A percentile compares a stretch with the other conserved stretches of the same genome.
These are phyloP conservation scores for Apiospora malaysiana DNA, from an alignment of 2,329 filamentous ascomycete genomes.

Conservation along the genomic window DNA sequence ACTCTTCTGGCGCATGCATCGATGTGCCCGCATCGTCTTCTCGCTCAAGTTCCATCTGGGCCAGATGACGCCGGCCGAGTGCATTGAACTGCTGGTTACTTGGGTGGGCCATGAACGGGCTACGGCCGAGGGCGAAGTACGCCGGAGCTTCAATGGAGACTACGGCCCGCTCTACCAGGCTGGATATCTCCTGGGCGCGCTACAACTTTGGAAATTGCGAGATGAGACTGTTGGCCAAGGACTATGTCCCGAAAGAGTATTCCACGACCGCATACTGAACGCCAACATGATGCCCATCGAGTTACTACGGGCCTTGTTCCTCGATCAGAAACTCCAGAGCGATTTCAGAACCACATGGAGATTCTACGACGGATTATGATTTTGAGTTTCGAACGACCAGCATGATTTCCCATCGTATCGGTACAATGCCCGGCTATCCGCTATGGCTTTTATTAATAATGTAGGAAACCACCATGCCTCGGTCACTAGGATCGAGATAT, in stretches of 20 bases:
- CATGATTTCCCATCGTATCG: background rate
- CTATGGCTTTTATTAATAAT: conserved; percentile 44
- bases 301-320: conserved; percentile 55
- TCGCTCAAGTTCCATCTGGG: conserved; percentile 64
- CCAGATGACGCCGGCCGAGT: conserved; percentile 57
- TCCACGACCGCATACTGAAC: conserved; percentile 59
- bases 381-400: background rate
- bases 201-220: conserved; percentile 59
- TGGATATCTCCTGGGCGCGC: conserved; percentile 63
- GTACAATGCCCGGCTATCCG: background rate
- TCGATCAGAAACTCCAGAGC: conserved; percentile 45
- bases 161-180: conserved; percentile 65
- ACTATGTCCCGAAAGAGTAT: conserved; percentile 55
- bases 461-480: conserved; percentile 45
- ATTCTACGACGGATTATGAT: conserved; percentile 47
- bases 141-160: conserved; percentile 60
- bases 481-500: conserved; percentile 43
- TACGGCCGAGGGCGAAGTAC: conserved; percentile 65
- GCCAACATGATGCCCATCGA: conserved; percentile 62
- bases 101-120: conserved; percentile 63
- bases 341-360: conserved; percentile 56
- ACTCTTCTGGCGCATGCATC: conserved; percentile 68
- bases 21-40: conserved; percentile 64
- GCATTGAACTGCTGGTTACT: conserved; percentile 61
- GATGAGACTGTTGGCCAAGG: conserved; percentile 50